Evolutionary conservation across 306 rosid species (phyloP), one percentile per base, ranked within the genome.

Genomic region (Ziziphus jujuba): DNA sequence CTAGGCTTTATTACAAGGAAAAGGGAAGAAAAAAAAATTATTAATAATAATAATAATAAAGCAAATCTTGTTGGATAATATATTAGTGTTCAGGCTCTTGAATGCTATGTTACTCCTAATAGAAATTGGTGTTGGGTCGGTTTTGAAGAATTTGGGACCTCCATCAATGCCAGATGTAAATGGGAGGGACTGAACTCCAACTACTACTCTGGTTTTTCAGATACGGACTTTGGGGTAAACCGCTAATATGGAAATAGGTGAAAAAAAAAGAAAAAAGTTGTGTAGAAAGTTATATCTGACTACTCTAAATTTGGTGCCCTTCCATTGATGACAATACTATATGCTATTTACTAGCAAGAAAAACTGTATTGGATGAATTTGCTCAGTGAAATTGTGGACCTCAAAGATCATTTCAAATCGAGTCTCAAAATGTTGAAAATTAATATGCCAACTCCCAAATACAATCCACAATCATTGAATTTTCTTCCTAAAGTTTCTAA

Each of bases 201-300:
- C 60, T 5, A 33, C 60, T 5, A 36, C 72, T 23, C 12, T 12
- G 22, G 15, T 15, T 20, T n/a, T 35, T 24, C 50, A 71, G 23
- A n/a, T 48, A 66, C 62, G 68, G 66, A 69, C 52, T 11, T 2
- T 6, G 45, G 12, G 59, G 54, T 63, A 58, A 43, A 55, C 33
- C 15, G 9, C 54, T 8, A 0, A 59, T 65, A 77, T 61, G 71
- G 66, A 73, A 56, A 72, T 58, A 43, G 62, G 75, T 66, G 9
- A 11, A 34, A 21, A 47, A 23, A 14, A 34, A 21, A 47, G 22
- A 14, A 63, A 77, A 38, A 74, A 51, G 35, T 68, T 66, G 49
- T 44, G 70, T 56, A 71, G 60, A 82, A 77, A 82, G 82, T 47
- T 36, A 56, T 31, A 28, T 66, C 66, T 75, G 72, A 75, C 73